Percentiles rank a stretch among this genome's conserved stretches.
Evolutionary conservation across 2,329 filamentous ascomycete genomes (phyloP).

Genomic region (Thielaviopsis punctulata): DNA sequence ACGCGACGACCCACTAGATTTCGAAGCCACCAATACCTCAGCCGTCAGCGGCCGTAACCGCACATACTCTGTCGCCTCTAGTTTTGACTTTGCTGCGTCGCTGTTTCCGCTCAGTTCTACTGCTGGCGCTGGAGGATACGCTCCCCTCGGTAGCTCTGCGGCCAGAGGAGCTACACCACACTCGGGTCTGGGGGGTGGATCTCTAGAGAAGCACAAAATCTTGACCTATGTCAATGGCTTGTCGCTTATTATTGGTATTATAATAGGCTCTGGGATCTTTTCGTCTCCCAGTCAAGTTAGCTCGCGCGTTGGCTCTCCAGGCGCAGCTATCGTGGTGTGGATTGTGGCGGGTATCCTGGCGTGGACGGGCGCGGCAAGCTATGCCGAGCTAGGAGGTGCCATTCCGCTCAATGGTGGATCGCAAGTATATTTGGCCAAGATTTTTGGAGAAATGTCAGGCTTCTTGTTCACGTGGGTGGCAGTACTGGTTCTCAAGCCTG

Average conservation of each 20-base stretch:
- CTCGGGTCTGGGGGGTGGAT: constrained; percentile 48
- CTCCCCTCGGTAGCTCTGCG: constrained; percentile 64
- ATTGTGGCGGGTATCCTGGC: constrained; percentile 76
- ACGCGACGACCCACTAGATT: constrained; percentile 62
- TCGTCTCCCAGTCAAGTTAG: constrained; percentile 89
- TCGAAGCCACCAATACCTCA: constrained; percentile 34
- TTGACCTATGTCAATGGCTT: constrained; percentile 88
- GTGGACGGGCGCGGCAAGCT: constrained; percentile 91
- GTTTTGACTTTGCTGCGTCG: constrained; percentile 88
- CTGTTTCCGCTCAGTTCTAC: constrained; percentile 85
- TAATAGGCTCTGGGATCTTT: constrained; percentile 94
- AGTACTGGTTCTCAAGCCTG: constrained; percentile 84
- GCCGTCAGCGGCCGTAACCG: constrained; percentile 32
- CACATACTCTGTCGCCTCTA: constrained; percentile 78
- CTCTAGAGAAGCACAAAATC: constrained; percentile 86
- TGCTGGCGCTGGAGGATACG: constrained; percentile 53
- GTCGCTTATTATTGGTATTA: constrained; percentile 76
- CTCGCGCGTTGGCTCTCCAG: constrained; percentile 75
- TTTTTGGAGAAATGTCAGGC: constrained; percentile 81
- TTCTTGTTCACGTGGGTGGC: constrained; percentile 97
- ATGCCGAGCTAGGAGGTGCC: constrained; percentile 86
- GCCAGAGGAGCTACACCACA: constrained; percentile 25
- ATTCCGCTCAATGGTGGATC: constrained; percentile 91
- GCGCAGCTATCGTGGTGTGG: constrained; percentile 84
- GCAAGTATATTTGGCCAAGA: constrained; percentile 88